phyloP scores from a whole-genome alignment of 305 asterid species.

The Fraxinus baroniana region DNA sequence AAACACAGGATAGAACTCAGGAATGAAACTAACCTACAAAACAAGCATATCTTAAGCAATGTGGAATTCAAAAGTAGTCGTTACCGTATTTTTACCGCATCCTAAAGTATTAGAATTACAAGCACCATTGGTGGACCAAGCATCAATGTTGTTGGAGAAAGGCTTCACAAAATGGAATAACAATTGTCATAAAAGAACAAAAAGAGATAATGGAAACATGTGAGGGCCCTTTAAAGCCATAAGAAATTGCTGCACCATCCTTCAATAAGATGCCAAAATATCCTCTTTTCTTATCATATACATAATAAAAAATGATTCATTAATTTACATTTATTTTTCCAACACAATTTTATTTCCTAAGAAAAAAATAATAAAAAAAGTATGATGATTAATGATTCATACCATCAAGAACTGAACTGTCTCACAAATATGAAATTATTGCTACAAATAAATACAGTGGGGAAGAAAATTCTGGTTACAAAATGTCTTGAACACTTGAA shows the following conservation, averaged over 20 bases:
- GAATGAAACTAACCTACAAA: background rate
- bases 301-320: slow-evolving; percentile 1
- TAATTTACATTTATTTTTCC: background rate
- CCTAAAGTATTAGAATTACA: background rate
- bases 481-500: slow-evolving; percentile 18
- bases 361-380: background rate
- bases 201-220: slow-evolving; percentile 31
- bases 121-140: slow-evolving; percentile 31
- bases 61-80: background rate
- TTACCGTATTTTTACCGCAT: background rate
- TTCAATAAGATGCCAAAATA: slow-evolving; percentile 23
- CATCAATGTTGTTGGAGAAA: slow-evolving; percentile 26
- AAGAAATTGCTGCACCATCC: slow-evolving; percentile 15
- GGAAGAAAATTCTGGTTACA: slow-evolving; percentile 18
- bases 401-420: background rate
- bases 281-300: slow-evolving; percentile 18
- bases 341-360: background rate
- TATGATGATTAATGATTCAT: background rate
- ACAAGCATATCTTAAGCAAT: background rate
- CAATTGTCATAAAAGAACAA: slow-evolving; percentile 39
- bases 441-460: slow-evolving; percentile 18
- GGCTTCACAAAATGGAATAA: slow-evolving; percentile 38
- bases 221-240: slow-evolving; percentile 39
- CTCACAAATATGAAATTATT: background rate
- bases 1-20: background rate